phyloP scores from a whole-genome alignment of 2,329 filamentous ascomycete genomes.

The Neofusicoccum kwambonambiense region DNA sequence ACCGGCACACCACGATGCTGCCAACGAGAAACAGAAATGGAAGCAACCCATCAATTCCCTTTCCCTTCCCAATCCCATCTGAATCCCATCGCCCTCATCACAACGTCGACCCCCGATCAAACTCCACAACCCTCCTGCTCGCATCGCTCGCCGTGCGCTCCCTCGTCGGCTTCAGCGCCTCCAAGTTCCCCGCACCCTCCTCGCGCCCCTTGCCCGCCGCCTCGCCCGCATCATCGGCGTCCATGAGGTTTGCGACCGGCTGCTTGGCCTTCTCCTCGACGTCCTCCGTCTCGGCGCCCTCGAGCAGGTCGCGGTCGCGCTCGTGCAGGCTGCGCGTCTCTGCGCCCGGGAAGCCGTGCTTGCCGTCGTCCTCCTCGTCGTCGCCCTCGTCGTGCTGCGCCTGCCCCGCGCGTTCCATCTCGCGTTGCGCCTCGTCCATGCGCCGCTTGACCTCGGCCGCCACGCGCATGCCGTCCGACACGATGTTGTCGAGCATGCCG shows the following conservation, averaged over 20 bases:
- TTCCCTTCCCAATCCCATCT: too few relatives aligned
- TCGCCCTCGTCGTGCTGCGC: conserved; percentile 53
- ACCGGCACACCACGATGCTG: too few relatives aligned
- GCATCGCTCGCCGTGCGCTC: not conserved
- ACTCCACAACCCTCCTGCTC: conserved; percentile 33
- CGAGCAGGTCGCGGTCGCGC: conserved; percentile 45
- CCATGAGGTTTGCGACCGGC: not conserved
- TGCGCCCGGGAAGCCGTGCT: conserved; percentile 37
- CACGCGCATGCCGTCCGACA: conserved; percentile 94
- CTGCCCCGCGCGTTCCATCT: conserved; percentile 78
- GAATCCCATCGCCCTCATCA: not conserved
- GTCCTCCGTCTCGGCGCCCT: conserved; percentile 50
- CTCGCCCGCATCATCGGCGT: not conserved
- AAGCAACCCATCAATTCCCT: not conserved
- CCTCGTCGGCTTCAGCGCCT: conserved; percentile 27
- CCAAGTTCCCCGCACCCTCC: conserved; percentile 21
- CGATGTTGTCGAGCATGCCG: conserved; percentile 94
- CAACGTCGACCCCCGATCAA: conserved; percentile 26
- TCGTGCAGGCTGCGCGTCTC: conserved; percentile 22
- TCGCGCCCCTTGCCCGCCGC: not conserved
- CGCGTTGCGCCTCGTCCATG: conserved; percentile 93
- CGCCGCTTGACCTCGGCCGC: conserved; percentile 86
- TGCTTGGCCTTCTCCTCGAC: conserved; percentile 24
- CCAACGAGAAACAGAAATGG: too few relatives aligned
- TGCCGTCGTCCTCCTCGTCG: conserved; percentile 67